Percentiles rank a stretch among this genome's conserved stretches.
phyloP scores from a whole-genome alignment of 208 protist genomes.

The Trypanosoma grayi region DNA sequence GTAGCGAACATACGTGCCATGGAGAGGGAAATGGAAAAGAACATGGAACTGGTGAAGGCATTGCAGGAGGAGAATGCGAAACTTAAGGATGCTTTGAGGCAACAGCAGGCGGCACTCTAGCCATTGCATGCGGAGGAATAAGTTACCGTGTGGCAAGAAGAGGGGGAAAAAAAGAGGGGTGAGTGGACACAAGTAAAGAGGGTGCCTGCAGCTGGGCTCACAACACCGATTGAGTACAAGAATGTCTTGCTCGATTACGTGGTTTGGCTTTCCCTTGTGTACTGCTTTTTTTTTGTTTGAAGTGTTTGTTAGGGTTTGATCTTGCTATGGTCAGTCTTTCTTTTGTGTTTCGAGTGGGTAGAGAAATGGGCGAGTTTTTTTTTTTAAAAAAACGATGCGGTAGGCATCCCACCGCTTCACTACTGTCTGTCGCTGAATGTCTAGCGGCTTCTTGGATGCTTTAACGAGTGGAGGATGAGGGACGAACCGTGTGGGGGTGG shows the following conservation, averaged over 20 bases:
- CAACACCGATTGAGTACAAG: too few relatives aligned
- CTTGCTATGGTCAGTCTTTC: constrained; percentile 5
- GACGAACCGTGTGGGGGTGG: too few relatives aligned
- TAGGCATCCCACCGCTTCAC: too few relatives aligned
- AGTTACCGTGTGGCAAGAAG: background rate
- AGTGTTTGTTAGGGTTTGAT: constrained; percentile 14
- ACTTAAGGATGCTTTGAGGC: constrained; percentile 4
- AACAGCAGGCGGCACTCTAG: background rate
- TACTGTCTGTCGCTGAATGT: too few relatives aligned
- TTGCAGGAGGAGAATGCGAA: constrained; percentile 6
- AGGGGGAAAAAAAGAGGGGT: constrained; percentile 12
- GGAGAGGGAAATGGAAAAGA: constrained; percentile 3
- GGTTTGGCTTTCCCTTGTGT: background rate
- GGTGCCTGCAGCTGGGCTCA: background rate
- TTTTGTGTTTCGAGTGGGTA: constrained; percentile 16
- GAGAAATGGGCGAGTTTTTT: constrained; percentile 4
- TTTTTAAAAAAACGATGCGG: too few relatives aligned
- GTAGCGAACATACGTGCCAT: background rate
- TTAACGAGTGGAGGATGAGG: too few relatives aligned
- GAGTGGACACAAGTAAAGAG: background rate
- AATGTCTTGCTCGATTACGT: too few relatives aligned
- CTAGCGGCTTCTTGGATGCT: too few relatives aligned
- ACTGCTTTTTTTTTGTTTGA: background rate
- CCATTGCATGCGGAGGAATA: background rate
- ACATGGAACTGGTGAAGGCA: constrained; percentile 1